Evolutionary conservation across 768 basidiomycete species (phyloP), one percentile per base, ranked within the genome.

Genomic region (Multifurca ochricompacta): DNA sequence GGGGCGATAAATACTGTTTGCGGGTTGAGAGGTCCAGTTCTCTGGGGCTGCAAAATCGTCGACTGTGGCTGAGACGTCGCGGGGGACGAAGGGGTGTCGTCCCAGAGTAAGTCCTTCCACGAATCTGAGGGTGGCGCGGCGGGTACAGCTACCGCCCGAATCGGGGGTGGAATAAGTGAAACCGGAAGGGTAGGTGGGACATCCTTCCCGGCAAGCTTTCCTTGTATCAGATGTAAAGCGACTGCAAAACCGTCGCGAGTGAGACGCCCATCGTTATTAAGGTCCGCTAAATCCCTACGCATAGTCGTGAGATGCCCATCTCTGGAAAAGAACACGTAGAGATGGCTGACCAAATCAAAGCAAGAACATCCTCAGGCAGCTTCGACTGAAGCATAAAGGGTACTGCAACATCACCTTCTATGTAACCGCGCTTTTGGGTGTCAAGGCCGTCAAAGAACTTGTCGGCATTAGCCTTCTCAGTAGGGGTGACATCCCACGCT

Each of bases 371-470:
- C 56, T 89, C 87, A 1, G 83, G 77, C 42, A 99, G 71, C 42
- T 87, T 83, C 30, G 91, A 94, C 69, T 92, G 84, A 55, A 95
- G 67, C 85, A 99, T 87, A 70, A 98, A 98, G 3, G 91, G 91
- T 4, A 96, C 96, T 7, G 92, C 96, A 31, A 91, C 82, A 55
- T 95, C 91, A 7, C 93, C 93, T 65, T 94, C 92, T 18, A 98
- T 86, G 64, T 76, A 89, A 0, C 92, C 93, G 55, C 71, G 77
- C 60, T 77, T 82, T 58, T 78, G 76, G 14, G 76, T 68, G 67
- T 99, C 96, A 35, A 98, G 75, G n/a, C 72, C 73, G 54, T 86
- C 82, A 66, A 97, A 99, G 70, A 82, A 84, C 10, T 70, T 71
- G 68, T 98, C 93, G 1, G 87, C 73, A 18, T 70, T 75, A 1